Conservation (phyloP, 78 protist species). For the Dictyostelium discoideum region DNA sequence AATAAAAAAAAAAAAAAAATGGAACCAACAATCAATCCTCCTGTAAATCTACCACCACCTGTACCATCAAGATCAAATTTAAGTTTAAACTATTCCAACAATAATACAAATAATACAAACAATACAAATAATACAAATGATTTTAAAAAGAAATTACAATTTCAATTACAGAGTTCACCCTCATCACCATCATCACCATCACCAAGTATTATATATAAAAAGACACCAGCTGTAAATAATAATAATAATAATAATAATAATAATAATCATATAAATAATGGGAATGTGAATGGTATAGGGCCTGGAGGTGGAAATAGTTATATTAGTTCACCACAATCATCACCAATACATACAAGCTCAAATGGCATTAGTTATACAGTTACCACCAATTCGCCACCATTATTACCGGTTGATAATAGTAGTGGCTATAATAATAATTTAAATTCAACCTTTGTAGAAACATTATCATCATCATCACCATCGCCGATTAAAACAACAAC, state of each 20-base stretch:
- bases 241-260: not conserved
- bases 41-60: not conserved
- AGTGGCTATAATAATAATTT: not conserved
- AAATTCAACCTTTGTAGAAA: slow-evolving; percentile 20
- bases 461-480: not conserved
- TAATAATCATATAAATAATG: not conserved
- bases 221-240: not conserved
- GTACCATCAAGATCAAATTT: not conserved
- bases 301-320: not conserved
- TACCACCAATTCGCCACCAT: slow-evolving; percentile 1
- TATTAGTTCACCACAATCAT: not conserved
- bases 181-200: not conserved
- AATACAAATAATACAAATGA: not conserved
- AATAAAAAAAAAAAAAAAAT: not conserved
- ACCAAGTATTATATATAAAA: not conserved
- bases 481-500: not conserved
- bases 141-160: slow-evolving; percentile 15
- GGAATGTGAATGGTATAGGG: not conserved
- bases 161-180: not conserved
- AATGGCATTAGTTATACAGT: not conserved
- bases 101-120: not conserved
- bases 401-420: not conserved
- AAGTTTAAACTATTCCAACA: not conserved
- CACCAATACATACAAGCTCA: not conserved
- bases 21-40: not conserved